Percentiles rank a stretch among this genome's conserved stretches.
These are phyloP conservation scores for Petunia secreta DNA, from an alignment of 257 asterid genomes.

Conservation along the genomic window DNA sequence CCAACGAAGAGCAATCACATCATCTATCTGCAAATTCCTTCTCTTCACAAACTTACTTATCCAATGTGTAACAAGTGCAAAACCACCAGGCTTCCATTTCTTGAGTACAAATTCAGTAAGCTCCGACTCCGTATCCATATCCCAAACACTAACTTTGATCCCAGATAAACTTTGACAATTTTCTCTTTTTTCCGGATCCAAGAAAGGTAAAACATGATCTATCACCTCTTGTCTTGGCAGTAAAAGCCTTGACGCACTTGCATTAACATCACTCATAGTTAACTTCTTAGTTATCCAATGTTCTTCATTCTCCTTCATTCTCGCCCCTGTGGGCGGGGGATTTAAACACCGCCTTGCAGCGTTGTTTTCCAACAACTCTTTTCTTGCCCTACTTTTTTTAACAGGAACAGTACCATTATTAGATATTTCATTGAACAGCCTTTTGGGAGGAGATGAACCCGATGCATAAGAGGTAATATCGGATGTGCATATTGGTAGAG, in stretches of 20 bases:
- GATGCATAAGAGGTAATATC: not conserved
- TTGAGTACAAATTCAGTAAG: not conserved
- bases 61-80: not conserved
- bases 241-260: not conserved
- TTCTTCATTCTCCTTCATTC: not conserved
- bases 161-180: not conserved
- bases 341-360: not conserved
- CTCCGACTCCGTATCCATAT: not conserved
- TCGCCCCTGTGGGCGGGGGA: not conserved
- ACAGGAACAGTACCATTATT: not conserved
- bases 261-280: slow-evolving; percentile 11
- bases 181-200: not conserved
- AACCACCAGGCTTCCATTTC: not conserved
- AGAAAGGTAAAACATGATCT: not conserved
- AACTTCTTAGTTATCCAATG: not conserved
- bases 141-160: not conserved
- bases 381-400: not conserved
- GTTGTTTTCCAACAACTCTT: not conserved
- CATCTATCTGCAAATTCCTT: not conserved
- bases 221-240: not conserved
- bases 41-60: not conserved
- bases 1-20: not conserved
- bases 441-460: not conserved
- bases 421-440: not conserved
- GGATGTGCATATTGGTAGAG: not conserved